Conservation (phyloP, 345 rosid species). For the Leavenworthia alabamica region DNA sequence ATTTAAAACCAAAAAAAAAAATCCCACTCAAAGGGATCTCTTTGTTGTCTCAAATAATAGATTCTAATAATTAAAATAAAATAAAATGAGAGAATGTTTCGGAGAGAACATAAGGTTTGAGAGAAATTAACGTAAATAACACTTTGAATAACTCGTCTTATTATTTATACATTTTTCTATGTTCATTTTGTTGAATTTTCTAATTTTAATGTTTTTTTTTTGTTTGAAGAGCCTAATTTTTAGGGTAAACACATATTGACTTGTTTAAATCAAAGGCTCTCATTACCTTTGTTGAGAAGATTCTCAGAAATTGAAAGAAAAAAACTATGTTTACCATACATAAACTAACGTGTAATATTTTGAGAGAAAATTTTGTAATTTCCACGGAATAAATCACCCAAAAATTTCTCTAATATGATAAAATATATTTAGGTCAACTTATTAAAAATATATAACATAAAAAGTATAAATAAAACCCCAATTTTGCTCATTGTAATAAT, state of each 20-base stretch:
- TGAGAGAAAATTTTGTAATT: too few relatives aligned
- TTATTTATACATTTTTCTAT: not conserved
- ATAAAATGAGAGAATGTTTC: constrained; percentile 18
- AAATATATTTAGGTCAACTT: too few relatives aligned
- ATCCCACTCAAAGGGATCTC: not conserved
- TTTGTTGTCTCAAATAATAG: constrained; percentile 9
- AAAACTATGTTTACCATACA: too few relatives aligned
- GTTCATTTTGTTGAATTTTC: constrained; percentile 11
- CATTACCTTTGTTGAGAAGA: not conserved
- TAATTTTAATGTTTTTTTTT: constrained; percentile 11
- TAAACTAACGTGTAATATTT: too few relatives aligned
- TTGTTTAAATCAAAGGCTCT: constrained; percentile 14
- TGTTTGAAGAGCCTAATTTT: constrained; percentile 23
- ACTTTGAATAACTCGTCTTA: not conserved
- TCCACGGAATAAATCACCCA: too few relatives aligned
- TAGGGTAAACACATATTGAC: constrained; percentile 18
- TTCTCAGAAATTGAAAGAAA: too few relatives aligned
- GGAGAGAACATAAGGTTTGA: constrained; percentile 17
- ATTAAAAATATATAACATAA: too few relatives aligned
- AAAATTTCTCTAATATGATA: too few relatives aligned
- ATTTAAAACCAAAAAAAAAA: not conserved
- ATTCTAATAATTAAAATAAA: not conserved
- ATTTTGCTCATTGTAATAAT: too few relatives aligned
- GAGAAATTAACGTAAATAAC: constrained; percentile 22
- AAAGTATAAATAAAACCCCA: too few relatives aligned